phyloP scores from a whole-genome alignment of 306 rosid genomes.

The Casuarina equisetifolia region DNA sequence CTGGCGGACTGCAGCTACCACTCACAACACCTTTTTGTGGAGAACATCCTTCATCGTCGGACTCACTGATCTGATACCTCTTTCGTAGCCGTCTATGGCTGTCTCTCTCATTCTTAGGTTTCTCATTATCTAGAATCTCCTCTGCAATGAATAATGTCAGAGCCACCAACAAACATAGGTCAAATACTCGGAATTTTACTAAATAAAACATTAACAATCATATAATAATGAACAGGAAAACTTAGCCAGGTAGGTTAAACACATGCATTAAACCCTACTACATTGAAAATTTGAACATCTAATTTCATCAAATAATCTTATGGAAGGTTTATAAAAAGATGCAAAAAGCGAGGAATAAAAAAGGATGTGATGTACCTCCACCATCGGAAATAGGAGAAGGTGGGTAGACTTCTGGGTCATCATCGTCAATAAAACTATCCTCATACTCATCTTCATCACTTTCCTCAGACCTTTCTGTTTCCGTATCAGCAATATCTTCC shows the following conservation, averaged over 20 bases:
- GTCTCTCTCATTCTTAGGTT: slow-evolving; percentile 30
- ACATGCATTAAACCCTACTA: neutral
- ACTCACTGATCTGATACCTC: slow-evolving; percentile 53
- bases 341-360: neutral
- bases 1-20: slow-evolving; percentile 24
- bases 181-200: neutral
- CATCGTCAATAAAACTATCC: slow-evolving; percentile 74
- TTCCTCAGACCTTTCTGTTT: slow-evolving; percentile 55
- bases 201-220: neutral
- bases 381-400: slow-evolving; percentile 44
- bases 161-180: slow-evolving; percentile 19
- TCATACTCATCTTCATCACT: slow-evolving; percentile 70
- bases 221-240: neutral
- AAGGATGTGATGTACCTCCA: slow-evolving; percentile 39
- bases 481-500: slow-evolving; percentile 81
- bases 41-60: slow-evolving; percentile 43
- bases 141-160: slow-evolving; percentile 37
- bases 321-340: neutral
- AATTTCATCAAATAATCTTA: neutral
- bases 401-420: slow-evolving; percentile 41
- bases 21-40: slow-evolving; percentile 25
- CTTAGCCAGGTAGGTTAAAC: neutral
- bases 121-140: slow-evolving; percentile 34
- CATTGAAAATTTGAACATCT: neutral
- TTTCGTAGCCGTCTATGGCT: slow-evolving; percentile 48